These are phyloP conservation scores for Salix suchowensis DNA, from an alignment of 345 rosid genomes.

Conservation along the genomic window DNA sequence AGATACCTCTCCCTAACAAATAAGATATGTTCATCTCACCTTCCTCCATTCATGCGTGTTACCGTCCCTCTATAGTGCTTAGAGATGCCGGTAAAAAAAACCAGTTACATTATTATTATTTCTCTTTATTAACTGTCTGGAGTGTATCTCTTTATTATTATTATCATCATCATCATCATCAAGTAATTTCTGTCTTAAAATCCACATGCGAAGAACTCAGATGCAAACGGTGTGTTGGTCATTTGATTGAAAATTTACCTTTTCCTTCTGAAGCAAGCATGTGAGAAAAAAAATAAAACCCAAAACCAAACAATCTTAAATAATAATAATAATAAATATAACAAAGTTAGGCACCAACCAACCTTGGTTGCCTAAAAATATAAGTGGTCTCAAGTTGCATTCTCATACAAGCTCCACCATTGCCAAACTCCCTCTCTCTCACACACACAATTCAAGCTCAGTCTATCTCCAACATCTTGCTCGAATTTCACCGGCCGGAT, in stretches of 20 bases:
- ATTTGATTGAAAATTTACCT: conserved; percentile 18
- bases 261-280: conserved; percentile 15
- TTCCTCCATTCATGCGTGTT: conserved; percentile 48
- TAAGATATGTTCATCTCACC: conserved; percentile 38
- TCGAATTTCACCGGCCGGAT: not conserved
- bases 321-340: not conserved
- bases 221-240: not conserved
- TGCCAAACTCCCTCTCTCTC: conserved; percentile 2
- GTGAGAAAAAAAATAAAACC: not conserved
- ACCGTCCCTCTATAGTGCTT: not conserved
- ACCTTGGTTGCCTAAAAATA: conserved; percentile 22
- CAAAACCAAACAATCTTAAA: not conserved
- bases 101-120: no score
- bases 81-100: not conserved
- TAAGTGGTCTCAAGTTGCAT: conserved; percentile 23
- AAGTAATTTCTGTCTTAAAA: no score
- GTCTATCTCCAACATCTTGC: not conserved
- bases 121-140: no score
- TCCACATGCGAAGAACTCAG: not conserved
- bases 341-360: conserved; percentile 50
- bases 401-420: conserved; percentile 33
- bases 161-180: no score
- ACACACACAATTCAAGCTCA: not conserved
- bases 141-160: no score
- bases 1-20: conserved; percentile 23